Conservation (phyloP, 768 basidiomycete species). For the Tylopilus sp. region DNA sequence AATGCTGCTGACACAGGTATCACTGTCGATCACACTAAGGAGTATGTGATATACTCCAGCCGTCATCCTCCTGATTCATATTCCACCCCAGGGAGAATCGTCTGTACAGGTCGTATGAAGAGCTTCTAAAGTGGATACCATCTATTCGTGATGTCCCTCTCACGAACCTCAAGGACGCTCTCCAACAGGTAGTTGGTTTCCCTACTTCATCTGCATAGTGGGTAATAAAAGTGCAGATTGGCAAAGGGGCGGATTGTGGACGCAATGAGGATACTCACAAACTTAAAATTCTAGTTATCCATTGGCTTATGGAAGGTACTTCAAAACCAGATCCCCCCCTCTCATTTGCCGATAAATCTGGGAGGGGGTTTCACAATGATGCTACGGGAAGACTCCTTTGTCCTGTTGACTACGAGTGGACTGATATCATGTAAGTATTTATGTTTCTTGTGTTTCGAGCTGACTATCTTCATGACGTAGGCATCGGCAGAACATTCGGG, state of each 20-base stretch:
- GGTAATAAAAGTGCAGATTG: background rate
- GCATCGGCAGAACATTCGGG: background rate
- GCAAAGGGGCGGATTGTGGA: background rate
- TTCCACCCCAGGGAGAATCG: background rate
- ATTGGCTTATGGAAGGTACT: background rate
- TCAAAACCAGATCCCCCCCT: background rate
- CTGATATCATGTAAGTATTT: background rate
- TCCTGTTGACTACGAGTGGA: background rate
- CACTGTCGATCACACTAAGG: background rate
- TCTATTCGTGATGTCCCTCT: background rate
- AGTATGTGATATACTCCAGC: background rate
- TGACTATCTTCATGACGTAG: background rate
- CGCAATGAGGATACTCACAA: background rate
- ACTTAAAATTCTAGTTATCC: background rate
- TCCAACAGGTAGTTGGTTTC: background rate
- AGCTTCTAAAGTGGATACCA: background rate
- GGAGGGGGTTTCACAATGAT: background rate
- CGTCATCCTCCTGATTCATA: background rate
- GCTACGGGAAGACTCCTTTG: background rate
- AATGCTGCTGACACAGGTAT: background rate
- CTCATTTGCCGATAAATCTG: background rate
- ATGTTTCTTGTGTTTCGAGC: background rate
- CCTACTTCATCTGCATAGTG: background rate
- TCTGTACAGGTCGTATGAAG: background rate
- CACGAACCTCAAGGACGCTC: background rate